These are phyloP conservation scores for Pseudogymnoascus sp. DNA, from an alignment of 2,329 filamentous ascomycete genomes.

Conservation along the genomic window DNA sequence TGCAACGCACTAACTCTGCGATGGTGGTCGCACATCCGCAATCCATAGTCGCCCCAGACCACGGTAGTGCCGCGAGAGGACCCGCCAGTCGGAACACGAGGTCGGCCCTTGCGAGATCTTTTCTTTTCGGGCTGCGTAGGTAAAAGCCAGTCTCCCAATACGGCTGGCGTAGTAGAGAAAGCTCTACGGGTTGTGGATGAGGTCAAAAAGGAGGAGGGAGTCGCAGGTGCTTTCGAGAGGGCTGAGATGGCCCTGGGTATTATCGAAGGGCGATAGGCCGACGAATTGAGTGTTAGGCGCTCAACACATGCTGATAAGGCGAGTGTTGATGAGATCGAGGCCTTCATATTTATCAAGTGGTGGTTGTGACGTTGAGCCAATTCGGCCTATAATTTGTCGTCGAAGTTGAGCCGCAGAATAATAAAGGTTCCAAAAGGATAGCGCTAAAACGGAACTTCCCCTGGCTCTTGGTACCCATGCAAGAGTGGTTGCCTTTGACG, in stretches of 20 bases:
- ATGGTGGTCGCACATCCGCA: conserved; percentile 90
- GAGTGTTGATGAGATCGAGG: conserved; percentile 2
- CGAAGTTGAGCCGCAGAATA: conserved; percentile 4
- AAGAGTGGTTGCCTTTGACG: not conserved
- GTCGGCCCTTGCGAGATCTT: conserved; percentile 82
- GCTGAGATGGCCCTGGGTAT: not conserved
- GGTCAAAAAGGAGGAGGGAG: conserved; percentile 10
- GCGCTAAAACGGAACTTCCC: conserved; percentile 6
- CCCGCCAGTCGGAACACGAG: conserved; percentile 82
- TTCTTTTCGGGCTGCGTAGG: conserved; percentile 73
- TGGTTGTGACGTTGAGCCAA: not conserved
- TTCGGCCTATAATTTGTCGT: conserved; percentile 5
- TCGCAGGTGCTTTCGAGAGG: not conserved
- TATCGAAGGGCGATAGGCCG: conserved; percentile 1
- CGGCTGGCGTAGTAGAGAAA: conserved; percentile 62
- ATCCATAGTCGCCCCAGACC: conserved; percentile 90
- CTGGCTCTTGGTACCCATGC: not conserved
- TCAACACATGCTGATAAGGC: conserved; percentile 3
- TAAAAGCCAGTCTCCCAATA: conserved; percentile 68
- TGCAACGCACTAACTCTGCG: conserved; percentile 80
- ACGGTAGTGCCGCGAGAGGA: conserved; percentile 90
- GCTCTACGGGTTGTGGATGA: conserved; percentile 45
- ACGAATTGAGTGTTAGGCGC: conserved; percentile 7
- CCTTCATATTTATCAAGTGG: not conserved
- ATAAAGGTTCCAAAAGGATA: not conserved